Evolutionary conservation across 768 basidiomycete species (phyloP).

Genomic region (Agaricus blazei): DNA sequence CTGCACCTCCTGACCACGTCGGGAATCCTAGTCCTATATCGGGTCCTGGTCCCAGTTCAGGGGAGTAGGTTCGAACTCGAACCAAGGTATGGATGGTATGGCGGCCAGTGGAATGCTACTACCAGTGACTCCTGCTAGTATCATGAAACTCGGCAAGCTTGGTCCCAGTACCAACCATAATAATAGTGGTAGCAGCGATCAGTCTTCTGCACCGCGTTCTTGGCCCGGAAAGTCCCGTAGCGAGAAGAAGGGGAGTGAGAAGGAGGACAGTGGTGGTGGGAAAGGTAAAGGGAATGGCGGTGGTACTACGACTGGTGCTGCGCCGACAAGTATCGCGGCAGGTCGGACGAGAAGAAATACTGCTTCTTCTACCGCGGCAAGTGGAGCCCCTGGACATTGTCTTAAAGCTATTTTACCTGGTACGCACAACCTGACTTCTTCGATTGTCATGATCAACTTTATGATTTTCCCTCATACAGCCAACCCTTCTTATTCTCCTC

Average conservation of each 20-base stretch:
- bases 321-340: conserved; percentile 14
- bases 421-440: conserved; percentile 20
- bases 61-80: background rate
- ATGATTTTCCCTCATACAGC: conserved; percentile 12
- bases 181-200: background rate
- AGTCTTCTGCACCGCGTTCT: background rate
- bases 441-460: background rate
- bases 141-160: conserved; percentile 81
- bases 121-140: conserved; percentile 87
- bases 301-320: conserved; percentile 1
- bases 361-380: conserved; percentile 6
- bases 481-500: background rate
- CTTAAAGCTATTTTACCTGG: conserved; percentile 75
- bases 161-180: conserved; percentile 20
- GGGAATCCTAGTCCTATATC: background rate
- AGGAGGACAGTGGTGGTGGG: background rate
- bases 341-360: conserved; percentile 11
- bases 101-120: conserved; percentile 24
- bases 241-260: background rate
- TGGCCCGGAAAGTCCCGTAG: background rate
- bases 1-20: conserved; percentile 28
- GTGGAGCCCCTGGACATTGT: conserved; percentile 31
- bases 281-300: background rate
- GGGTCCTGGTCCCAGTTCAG: background rate
- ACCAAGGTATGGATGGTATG: background rate